Conservation (phyloP, 805 yeast species). For the Lipomyces mesembrius region DNA sequence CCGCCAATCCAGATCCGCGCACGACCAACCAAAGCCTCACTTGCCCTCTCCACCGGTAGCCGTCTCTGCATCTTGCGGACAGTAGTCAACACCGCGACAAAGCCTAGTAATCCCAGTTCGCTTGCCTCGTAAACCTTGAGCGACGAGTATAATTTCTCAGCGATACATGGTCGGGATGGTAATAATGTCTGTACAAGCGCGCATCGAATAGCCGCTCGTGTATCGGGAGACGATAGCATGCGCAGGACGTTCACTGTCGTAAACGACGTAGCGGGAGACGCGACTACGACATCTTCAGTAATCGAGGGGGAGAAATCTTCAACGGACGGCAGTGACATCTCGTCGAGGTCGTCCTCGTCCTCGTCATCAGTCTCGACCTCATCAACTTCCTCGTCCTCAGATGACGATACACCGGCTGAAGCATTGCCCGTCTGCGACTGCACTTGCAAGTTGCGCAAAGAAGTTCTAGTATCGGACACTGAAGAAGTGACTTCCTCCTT, state of each 20-base stretch:
- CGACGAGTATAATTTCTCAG: slow-evolving; percentile 32
- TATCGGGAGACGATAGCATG: slow-evolving; percentile 39
- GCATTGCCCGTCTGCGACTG: neutral
- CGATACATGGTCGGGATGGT: slow-evolving; percentile 33
- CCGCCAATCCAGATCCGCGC: slow-evolving; percentile 47
- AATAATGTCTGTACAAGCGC: slow-evolving; percentile 38
- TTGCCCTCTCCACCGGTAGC: slow-evolving; percentile 28
- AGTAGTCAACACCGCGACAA: slow-evolving; percentile 41
- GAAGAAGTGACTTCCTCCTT: slow-evolving; percentile 6
- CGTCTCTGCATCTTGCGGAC: slow-evolving; percentile 33
- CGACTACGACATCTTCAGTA: slow-evolving; percentile 4
- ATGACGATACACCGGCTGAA: slow-evolving; percentile 17
- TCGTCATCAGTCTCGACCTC: slow-evolving; percentile 14
- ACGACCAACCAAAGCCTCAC: slow-evolving; percentile 26
- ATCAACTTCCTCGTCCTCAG: slow-evolving; percentile 13
- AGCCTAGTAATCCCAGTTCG: slow-evolving; percentile 44
- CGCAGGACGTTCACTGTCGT: slow-evolving; percentile 14
- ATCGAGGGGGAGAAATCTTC: slow-evolving; percentile 15
- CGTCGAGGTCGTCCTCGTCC: slow-evolving; percentile 15
- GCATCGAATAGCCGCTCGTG: slow-evolving; percentile 41
- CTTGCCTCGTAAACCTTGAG: slow-evolving; percentile 28
- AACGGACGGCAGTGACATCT: slow-evolving; percentile 9
- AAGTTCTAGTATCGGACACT: neutral
- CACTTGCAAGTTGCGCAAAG: neutral
- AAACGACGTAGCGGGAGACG: slow-evolving; percentile 2